These are phyloP conservation scores for Mucor mucedo DNA, from an alignment of 371 early-diverging fungal species.

Conservation along the genomic window DNA sequence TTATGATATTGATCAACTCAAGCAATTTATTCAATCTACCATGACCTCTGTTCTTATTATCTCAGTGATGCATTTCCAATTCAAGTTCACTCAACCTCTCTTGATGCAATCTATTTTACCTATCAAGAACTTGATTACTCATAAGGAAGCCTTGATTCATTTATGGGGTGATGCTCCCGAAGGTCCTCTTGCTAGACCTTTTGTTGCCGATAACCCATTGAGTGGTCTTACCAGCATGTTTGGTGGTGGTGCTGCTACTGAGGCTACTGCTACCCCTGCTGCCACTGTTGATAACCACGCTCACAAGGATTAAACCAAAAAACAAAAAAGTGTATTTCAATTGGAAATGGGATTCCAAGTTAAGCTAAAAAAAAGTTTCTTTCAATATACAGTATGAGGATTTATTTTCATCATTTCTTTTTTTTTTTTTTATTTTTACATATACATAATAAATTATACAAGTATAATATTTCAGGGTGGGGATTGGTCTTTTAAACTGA, in stretches of 20 bases:
- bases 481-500: too few species aligned
- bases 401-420: too few species aligned
- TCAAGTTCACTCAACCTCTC: slow-evolving; percentile 88
- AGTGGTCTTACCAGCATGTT: slow-evolving; percentile 59
- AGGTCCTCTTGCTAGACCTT: slow-evolving; percentile 85
- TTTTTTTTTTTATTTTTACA: too few species aligned
- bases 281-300: not conserved
- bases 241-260: slow-evolving; percentile 18
- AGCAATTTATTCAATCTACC: slow-evolving; percentile 73
- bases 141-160: slow-evolving; percentile 81
- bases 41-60: slow-evolving; percentile 74
- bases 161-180: slow-evolving; percentile 81
- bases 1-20: slow-evolving; percentile 83
- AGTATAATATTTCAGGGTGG: too few species aligned
- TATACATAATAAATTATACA: too few species aligned
- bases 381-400: too few species aligned
- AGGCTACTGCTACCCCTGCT: slow-evolving; percentile 8
- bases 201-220: slow-evolving; percentile 78
- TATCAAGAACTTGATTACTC: slow-evolving; percentile 72
- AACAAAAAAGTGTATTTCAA: not conserved
- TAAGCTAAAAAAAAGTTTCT: too few species aligned
- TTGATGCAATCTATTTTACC: slow-evolving; percentile 88
- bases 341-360: too few species aligned
- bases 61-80: slow-evolving; percentile 85
- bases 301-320: too few species aligned